Evolutionary conservation across 1,139 yeast species (phyloP).

Genomic region (Hanseniaspora gamundiae): DNA sequence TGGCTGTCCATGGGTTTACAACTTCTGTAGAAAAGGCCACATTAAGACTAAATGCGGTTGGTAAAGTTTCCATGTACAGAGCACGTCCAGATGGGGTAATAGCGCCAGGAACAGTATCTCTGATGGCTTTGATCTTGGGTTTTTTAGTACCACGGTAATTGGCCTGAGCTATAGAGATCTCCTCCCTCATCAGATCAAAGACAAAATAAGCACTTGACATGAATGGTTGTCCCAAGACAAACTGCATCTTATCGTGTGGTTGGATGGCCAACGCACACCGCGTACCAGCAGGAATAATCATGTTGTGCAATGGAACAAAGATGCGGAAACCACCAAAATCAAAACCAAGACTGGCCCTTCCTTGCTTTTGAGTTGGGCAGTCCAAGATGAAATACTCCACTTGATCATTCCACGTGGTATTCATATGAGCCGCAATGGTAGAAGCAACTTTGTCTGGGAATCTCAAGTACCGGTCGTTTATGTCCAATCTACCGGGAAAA

Average conservation of each 20-base stretch:
- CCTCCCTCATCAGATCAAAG: constrained; percentile 49
- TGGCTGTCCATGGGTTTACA: constrained; percentile 6
- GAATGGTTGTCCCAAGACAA: constrained; percentile 59
- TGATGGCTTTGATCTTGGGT: constrained; percentile 4
- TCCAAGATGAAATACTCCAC: constrained; percentile 27
- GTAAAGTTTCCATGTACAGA: constrained; percentile 2
- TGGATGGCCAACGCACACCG: constrained; percentile 6
- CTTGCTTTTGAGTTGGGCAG: constrained; percentile 19
- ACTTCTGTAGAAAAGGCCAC: not conserved
- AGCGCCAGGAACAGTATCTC: too few species aligned
- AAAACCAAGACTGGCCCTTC: constrained; percentile 22
- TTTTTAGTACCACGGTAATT: constrained; percentile 19
- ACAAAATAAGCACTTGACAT: constrained; percentile 65
- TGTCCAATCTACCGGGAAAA: too few species aligned
- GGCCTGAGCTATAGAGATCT: constrained; percentile 28
- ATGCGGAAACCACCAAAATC: constrained; percentile 45
- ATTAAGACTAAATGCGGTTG: too few species aligned
- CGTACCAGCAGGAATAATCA: constrained; percentile 17
- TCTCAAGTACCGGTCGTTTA: constrained; percentile 37
- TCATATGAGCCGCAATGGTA: constrained; percentile 24
- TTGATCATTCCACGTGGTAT: constrained; percentile 27
- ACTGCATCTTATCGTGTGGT: constrained; percentile 6
- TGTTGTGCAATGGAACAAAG: constrained; percentile 35
- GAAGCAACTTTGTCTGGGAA: constrained; percentile 27
- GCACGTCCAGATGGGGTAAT: constrained; percentile 6